These are phyloP conservation scores for Phragmites australis DNA, from an alignment of 176 grass and related monocot genomes.

Conservation along the genomic window DNA sequence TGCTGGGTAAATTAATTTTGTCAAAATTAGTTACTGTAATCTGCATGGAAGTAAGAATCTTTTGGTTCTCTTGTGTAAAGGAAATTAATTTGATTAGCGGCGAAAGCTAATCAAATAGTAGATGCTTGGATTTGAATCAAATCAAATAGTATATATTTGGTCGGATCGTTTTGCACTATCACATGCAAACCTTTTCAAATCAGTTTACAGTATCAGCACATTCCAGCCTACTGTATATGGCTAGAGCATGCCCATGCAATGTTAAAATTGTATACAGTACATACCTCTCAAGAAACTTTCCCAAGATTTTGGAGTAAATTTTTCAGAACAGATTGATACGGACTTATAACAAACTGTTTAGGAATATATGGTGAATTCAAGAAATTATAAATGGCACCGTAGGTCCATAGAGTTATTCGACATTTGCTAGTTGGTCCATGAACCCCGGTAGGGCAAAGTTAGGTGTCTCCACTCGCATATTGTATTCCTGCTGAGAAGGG, in stretches of 20 bases:
- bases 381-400: too few relatives aligned
- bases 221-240: neutral
- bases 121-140: neutral
- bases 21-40: conserved; percentile 39
- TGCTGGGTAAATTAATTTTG: conserved; percentile 24
- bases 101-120: conserved; percentile 5
- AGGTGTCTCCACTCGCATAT: too few relatives aligned
- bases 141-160: conserved; percentile 16
- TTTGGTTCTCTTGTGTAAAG: conserved; percentile 26
- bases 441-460: too few relatives aligned
- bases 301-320: neutral
- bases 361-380: too few relatives aligned
- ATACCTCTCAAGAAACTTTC: neutral
- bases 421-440: too few relatives aligned
- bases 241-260: neutral
- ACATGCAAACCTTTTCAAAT: neutral
- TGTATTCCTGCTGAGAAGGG: too few relatives aligned
- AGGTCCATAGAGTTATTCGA: too few relatives aligned
- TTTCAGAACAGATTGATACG: too few relatives aligned
- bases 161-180: neutral
- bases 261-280: neutral
- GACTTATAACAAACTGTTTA: too few relatives aligned
- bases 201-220: neutral
- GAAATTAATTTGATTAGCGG: neutral
- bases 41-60: conserved; percentile 14